Percentiles rank a stretch among this genome's conserved stretches.
Evolutionary conservation across 768 basidiomycete genomes (phyloP).

Genomic region (Ramaria sp.): DNA sequence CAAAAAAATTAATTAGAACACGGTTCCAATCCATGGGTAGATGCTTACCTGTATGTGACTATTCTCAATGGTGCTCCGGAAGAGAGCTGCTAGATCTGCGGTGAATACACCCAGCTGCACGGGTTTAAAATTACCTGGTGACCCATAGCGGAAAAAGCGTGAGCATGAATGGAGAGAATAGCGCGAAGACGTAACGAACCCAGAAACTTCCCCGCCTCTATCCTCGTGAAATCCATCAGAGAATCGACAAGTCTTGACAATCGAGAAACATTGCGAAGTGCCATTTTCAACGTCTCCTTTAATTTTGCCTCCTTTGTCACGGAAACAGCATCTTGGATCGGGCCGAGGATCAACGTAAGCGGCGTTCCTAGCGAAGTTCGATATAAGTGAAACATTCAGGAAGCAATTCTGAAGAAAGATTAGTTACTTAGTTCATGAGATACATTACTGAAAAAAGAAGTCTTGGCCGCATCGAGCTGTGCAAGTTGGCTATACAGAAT

Average conservation of each 20-base stretch:
- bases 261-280: constrained; percentile 22
- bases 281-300: constrained; percentile 14
- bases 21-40: background rate
- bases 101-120: constrained; percentile 21
- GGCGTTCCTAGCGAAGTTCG: constrained; percentile 15
- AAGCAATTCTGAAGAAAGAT: background rate
- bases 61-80: constrained; percentile 25
- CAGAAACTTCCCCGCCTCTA: constrained; percentile 22
- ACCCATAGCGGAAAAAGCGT: background rate
- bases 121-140: constrained; percentile 22
- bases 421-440: constrained; percentile 18
- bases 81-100: constrained; percentile 22
- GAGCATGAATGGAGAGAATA: background rate
- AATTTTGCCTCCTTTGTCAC: constrained; percentile 12
- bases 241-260: constrained; percentile 25
- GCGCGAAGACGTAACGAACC: constrained; percentile 2
- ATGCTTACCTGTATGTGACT: constrained; percentile 12
- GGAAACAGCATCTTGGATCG: constrained; percentile 15
- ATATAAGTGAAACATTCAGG: background rate
- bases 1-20: background rate
- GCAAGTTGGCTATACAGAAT: constrained; percentile 14
- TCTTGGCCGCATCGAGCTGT: constrained; percentile 18
- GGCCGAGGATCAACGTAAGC: constrained; percentile 18
- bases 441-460: constrained; percentile 18
- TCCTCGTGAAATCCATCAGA: constrained; percentile 27